These are phyloP conservation scores for Phytophthora melonis DNA, from an alignment of 352 stramenopile species.

Conservation along the genomic window DNA sequence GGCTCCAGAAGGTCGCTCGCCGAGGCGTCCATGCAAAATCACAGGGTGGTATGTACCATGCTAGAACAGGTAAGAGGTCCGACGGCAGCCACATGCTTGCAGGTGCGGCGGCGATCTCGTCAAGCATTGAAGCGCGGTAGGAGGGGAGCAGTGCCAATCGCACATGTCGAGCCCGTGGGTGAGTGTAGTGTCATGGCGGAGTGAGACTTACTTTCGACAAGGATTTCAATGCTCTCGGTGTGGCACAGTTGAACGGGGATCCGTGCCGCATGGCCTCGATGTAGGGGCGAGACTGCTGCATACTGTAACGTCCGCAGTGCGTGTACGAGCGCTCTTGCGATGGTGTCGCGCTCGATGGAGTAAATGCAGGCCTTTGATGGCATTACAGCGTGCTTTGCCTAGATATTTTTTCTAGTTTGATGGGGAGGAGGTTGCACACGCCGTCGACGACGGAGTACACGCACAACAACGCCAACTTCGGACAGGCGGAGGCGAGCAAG, in stretches of 20 bases:
- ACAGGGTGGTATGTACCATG: too few species aligned
- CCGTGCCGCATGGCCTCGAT: neutral
- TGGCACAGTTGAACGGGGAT: neutral
- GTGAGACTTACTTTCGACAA: slow-evolving; percentile 5
- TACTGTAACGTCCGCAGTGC: too few species aligned
- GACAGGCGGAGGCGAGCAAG: slow-evolving; percentile 15
- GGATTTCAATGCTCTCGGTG: slow-evolving; percentile 19
- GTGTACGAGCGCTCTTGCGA: slow-evolving; percentile 9
- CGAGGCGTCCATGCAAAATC: too few species aligned
- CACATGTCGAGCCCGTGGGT: slow-evolving; percentile 2
- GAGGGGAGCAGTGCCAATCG: neutral
- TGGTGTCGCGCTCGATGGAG: slow-evolving; percentile 7
- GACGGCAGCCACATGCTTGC: too few species aligned
- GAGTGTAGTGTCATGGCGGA: neutral
- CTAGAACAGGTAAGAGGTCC: too few species aligned
- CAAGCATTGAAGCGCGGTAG: too few species aligned
- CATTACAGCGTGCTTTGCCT: slow-evolving; percentile 9
- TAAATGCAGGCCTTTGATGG: slow-evolving; percentile 11
- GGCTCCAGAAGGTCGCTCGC: too few species aligned
- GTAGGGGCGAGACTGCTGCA: slow-evolving; percentile 18
- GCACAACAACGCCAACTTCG: neutral
- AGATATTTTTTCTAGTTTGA: neutral
- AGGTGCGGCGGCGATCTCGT: too few species aligned
- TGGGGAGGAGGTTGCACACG: slow-evolving; percentile 4
- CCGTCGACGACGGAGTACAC: too few species aligned